Percentiles rank a stretch among this genome's conserved stretches.
Conservation (phyloP, 2,329 filamentous ascomycete species). For the Aureobasidium namibiae region DNA sequence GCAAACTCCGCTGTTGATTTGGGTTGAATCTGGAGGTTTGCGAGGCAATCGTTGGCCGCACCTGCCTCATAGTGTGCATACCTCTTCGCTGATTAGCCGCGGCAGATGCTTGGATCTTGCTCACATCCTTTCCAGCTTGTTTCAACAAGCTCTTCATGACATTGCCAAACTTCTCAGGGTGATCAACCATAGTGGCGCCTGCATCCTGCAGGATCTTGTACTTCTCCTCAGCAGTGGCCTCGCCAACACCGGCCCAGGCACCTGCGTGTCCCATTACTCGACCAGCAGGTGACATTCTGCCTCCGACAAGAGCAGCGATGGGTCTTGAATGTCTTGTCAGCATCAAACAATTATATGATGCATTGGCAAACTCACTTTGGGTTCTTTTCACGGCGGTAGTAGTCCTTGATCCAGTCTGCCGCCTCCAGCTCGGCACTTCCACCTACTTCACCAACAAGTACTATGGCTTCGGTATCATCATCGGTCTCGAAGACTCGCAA, state of each 20-base stretch:
- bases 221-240: conserved; percentile 58
- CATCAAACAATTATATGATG: neutral
- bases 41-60: conserved; percentile 18
- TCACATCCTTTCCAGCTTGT: conserved; percentile 32
- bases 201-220: conserved; percentile 56
- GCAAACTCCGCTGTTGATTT: conserved; percentile 43
- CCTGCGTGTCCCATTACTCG: conserved; percentile 74
- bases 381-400: conserved; percentile 46
- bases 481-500: conserved; percentile 59
- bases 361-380: conserved; percentile 49
- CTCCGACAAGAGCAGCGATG: conserved; percentile 63
- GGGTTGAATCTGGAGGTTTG: neutral
- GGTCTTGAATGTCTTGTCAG: conserved; percentile 42
- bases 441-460: conserved; percentile 65
- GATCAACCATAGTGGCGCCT: conserved; percentile 63
- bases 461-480: conserved; percentile 60
- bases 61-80: conserved; percentile 40
- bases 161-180: conserved; percentile 66
- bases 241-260: conserved; percentile 60
- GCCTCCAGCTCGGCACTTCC: conserved; percentile 62
- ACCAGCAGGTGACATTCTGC: conserved; percentile 53
- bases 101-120: conserved; percentile 24
- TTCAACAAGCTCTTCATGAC: conserved; percentile 56
- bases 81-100: conserved; percentile 18
- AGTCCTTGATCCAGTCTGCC: conserved; percentile 64